Conservation (phyloP, 352 stramenopile genomes). For the Phytophthora capsici region DNA sequence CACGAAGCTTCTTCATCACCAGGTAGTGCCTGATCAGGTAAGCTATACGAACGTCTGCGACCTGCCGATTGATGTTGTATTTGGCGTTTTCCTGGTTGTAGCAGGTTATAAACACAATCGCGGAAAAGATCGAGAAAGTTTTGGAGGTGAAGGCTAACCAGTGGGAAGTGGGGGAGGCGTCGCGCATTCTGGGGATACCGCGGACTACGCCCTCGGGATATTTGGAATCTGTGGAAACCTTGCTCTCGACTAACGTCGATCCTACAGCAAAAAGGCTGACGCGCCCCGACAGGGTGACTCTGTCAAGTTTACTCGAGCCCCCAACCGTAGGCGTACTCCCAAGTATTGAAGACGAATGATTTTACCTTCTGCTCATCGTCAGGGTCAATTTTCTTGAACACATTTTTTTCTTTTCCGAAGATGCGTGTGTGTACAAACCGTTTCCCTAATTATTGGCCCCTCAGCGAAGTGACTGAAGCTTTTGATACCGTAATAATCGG, state of each 20-base stretch:
- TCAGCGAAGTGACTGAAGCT: background rate
- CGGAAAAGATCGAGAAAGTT: constrained; percentile 1
- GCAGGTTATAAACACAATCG: background rate
- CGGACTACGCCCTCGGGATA: background rate
- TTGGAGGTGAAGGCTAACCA: background rate
- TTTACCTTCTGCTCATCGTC: too few species aligned
- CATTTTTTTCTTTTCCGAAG: too few species aligned
- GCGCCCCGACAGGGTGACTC: background rate
- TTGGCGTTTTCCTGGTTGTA: too few species aligned
- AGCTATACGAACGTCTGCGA: background rate
- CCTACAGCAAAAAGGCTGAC: background rate
- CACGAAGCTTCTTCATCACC: background rate
- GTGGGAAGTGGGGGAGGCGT: background rate
- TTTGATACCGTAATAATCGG: too few species aligned
- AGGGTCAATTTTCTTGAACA: too few species aligned
- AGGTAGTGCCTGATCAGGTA: constrained; percentile 4
- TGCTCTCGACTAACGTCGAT: too few species aligned
- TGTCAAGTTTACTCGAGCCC: background rate
- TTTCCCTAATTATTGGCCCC: background rate
- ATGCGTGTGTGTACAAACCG: background rate
- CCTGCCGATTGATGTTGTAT: background rate
- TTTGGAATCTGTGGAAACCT: background rate
- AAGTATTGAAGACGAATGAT: background rate
- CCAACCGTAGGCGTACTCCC: background rate
- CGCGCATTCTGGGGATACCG: background rate